These are phyloP conservation scores for Lasiosphaeris hirsuta DNA, from an alignment of 495 filamentous ascomycete genomes.

Conservation along the genomic window DNA sequence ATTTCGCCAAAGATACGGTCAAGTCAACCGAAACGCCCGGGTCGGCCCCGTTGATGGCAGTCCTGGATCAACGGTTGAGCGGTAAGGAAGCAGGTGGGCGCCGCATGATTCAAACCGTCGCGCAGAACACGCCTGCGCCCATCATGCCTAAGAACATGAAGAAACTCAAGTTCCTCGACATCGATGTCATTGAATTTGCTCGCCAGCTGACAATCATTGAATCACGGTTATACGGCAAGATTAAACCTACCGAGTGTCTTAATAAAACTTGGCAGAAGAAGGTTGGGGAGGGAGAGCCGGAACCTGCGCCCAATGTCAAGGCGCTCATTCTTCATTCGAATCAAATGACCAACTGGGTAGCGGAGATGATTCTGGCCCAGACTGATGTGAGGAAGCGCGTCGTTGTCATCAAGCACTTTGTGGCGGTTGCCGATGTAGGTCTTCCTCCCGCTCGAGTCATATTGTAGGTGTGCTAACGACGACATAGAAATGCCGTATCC, in stretches of 20 bases:
- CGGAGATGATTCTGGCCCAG: constrained; percentile 98
- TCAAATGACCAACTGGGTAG: constrained; percentile 98
- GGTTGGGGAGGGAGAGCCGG: constrained; percentile 71
- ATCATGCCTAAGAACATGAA: constrained; percentile 99
- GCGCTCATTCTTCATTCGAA: constrained; percentile 96
- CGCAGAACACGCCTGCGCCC: constrained; percentile 71
- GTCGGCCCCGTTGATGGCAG: constrained; percentile 70
- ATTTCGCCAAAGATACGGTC: constrained; percentile 87
- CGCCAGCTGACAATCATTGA: constrained; percentile 96
- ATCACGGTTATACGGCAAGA: constrained; percentile 89
- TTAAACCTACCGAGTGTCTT: constrained; percentile 90
- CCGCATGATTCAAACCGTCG: constrained; percentile 80
- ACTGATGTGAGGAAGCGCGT: constrained; percentile 91
- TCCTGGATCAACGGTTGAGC: constrained; percentile 79
- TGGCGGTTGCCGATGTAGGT: constrained; percentile 88
- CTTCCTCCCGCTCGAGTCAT: neutral
- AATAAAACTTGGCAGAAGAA: constrained; percentile 99
- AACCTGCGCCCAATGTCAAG: constrained; percentile 92
- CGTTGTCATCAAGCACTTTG: constrained; percentile 97
- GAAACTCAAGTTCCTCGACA: constrained; percentile 98
- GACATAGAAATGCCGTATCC: constrained; percentile 77
- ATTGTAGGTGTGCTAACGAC: constrained; percentile 23
- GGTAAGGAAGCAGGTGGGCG: constrained; percentile 88
- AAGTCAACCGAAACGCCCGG: constrained; percentile 90
- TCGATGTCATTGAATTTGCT: constrained; percentile 92